These are phyloP conservation scores for Alectoria sarmentosa DNA, from an alignment of 495 filamentous ascomycete species.

Conservation along the genomic window DNA sequence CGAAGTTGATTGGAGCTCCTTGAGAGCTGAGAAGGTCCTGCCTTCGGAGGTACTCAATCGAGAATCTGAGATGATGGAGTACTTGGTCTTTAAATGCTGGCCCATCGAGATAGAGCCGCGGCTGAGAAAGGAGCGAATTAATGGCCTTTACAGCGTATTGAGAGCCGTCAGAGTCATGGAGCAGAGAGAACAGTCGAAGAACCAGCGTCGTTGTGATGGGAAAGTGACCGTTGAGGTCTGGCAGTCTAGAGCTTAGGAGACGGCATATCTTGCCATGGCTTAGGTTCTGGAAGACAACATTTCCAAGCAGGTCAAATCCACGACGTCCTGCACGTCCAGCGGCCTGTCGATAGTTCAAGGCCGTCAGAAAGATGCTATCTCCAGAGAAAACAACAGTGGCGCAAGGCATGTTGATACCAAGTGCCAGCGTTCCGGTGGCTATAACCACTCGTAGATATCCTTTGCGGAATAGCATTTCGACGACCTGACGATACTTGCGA, in stretches of 20 bases:
- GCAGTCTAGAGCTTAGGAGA: constrained; percentile 62
- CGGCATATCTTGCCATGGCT: constrained; percentile 45
- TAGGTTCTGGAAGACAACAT: constrained; percentile 63
- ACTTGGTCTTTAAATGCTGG: constrained; percentile 54
- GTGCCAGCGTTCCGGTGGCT: constrained; percentile 66
- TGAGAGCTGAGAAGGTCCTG: constrained; percentile 52
- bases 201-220: constrained; percentile 68
- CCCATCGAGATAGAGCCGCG: constrained; percentile 61
- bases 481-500: constrained; percentile 61
- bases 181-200: constrained; percentile 57
- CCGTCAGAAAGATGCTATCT: constrained; percentile 62
- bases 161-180: constrained; percentile 56
- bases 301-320: constrained; percentile 73
- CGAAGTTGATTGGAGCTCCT: constrained; percentile 63
- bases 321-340: constrained; percentile 71
- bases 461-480: constrained; percentile 67
- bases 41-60: constrained; percentile 69
- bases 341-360: constrained; percentile 68
- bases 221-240: constrained; percentile 70
- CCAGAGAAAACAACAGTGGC: constrained; percentile 73
- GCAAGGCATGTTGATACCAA: constrained; percentile 84
- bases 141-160: constrained; percentile 53
- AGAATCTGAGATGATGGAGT: constrained; percentile 69
- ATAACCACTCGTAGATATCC: constrained; percentile 66
- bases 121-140: constrained; percentile 59